These are phyloP conservation scores for Mucor sp. DNA, from an alignment of 371 early-diverging fungal genomes.

Conservation along the genomic window DNA sequence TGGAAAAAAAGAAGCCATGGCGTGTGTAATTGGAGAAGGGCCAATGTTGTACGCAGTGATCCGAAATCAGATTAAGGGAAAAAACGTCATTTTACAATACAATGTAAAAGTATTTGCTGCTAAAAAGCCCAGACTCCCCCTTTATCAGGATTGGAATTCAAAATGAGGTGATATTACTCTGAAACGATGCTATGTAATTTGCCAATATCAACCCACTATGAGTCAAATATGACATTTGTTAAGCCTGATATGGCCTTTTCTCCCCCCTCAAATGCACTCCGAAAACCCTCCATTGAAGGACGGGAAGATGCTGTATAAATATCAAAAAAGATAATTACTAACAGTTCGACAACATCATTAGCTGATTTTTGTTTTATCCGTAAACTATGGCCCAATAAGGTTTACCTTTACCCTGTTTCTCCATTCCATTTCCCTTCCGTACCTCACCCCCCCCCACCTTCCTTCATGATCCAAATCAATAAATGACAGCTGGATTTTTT, in stretches of 20 bases:
- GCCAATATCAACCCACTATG: neutral
- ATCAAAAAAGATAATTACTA: neutral
- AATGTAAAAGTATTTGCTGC: too few species aligned
- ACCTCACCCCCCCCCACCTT: neutral
- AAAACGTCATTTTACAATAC: neutral
- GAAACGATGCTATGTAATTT: neutral
- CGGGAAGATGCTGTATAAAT: constrained; percentile 2
- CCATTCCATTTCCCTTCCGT: neutral
- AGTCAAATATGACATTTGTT: neutral
- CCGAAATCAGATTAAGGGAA: neutral
- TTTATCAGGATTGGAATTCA: neutral
- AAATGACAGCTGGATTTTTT: neutral
- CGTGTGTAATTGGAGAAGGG: neutral
- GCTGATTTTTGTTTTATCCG: neutral
- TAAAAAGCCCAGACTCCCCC: neutral
- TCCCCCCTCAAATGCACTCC: neutral
- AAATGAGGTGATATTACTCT: neutral
- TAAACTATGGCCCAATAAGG: neutral
- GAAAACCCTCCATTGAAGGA: neutral
- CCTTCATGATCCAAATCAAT: neutral
- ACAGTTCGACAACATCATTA: neutral
- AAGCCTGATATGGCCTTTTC: neutral
- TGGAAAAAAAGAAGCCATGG: neutral
- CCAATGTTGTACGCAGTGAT: neutral
- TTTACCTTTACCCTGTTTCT: neutral